Percentiles rank a stretch among this genome's conserved stretches.
Conservation (phyloP, 768 basidiomycete genomes). For the Jaapia argillacea region DNA sequence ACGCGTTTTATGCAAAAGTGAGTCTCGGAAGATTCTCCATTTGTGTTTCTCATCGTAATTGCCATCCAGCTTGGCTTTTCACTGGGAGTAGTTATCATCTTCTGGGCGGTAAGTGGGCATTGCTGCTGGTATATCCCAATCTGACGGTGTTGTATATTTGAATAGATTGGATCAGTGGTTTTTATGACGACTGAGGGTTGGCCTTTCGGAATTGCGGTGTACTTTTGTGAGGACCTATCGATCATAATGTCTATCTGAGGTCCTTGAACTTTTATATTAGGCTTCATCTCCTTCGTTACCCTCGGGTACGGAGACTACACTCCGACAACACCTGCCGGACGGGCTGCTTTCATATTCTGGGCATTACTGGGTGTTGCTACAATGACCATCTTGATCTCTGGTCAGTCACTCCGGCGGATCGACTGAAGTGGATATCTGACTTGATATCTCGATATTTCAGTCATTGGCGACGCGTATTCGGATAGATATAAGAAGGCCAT, state of each 20-base stretch:
- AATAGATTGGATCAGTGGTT: constrained; percentile 55
- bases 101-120: constrained; percentile 72
- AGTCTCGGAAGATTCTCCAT: background rate
- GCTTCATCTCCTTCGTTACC: too few species aligned
- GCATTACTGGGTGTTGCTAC: constrained; percentile 67
- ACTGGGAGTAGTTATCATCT: constrained; percentile 51
- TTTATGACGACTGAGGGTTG: constrained; percentile 64
- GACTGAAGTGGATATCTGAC: too few species aligned
- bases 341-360: constrained; percentile 72
- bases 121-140: too few species aligned
- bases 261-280: constrained; percentile 86
- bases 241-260: constrained; percentile 51
- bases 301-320: constrained; percentile 64
- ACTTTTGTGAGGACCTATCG: constrained; percentile 56
- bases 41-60: background rate
- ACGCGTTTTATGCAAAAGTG: constrained; percentile 49
- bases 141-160: too few species aligned
- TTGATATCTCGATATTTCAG: constrained; percentile 22
- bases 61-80: constrained; percentile 31
- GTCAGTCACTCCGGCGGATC: constrained; percentile 28
- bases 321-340: constrained; percentile 56
- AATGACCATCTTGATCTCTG: constrained; percentile 66
- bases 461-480: constrained; percentile 58
- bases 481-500: constrained; percentile 52
- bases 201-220: constrained; percentile 51